A percentile compares a stretch with the other conserved stretches of the same genome.
Conservation (phyloP, 2,329 filamentous ascomycete genomes). For the Annulohypoxylon truncatum region DNA sequence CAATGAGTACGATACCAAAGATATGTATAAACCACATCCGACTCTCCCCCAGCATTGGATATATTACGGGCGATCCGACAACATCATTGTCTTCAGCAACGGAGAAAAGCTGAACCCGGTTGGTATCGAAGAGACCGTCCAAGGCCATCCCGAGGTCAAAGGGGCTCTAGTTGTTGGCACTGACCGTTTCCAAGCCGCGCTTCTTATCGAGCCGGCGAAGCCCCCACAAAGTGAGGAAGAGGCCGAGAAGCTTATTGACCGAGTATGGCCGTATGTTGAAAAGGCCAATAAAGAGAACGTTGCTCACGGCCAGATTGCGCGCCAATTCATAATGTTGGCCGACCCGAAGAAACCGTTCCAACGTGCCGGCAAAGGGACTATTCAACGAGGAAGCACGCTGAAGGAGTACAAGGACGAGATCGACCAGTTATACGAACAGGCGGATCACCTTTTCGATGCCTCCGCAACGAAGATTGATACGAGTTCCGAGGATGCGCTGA, state of each 20-base stretch:
- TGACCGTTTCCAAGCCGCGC: conserved; percentile 58
- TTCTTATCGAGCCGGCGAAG: conserved; percentile 59
- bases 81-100: conserved; percentile 62
- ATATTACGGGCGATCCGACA: conserved; percentile 55
- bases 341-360: conserved; percentile 57
- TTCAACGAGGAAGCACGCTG: conserved; percentile 56
- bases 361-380: conserved; percentile 59
- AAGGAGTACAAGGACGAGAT: conserved; percentile 59
- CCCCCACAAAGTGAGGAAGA: conserved; percentile 48
- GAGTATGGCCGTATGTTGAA: conserved; percentile 58
- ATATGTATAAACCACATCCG: conserved; percentile 58
- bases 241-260: conserved; percentile 52
- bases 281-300: conserved; percentile 58
- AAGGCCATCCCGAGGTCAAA: conserved; percentile 54
- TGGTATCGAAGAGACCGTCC: conserved; percentile 56
- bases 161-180: conserved; percentile 60
- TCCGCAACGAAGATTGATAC: conserved; percentile 48
- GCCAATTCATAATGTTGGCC: conserved; percentile 55
- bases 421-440: conserved; percentile 53
- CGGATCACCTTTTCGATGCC: conserved; percentile 23
- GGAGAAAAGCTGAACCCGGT: conserved; percentile 64
- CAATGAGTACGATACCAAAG: conserved; percentile 57
- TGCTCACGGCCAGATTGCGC: conserved; percentile 59
- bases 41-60: conserved; percentile 53
- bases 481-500: conserved; percentile 47